A percentile compares a stretch with the other conserved stretches of the same genome.
phyloP scores from a whole-genome alignment of 805 yeast species.

The Ogataea kodamae region DNA sequence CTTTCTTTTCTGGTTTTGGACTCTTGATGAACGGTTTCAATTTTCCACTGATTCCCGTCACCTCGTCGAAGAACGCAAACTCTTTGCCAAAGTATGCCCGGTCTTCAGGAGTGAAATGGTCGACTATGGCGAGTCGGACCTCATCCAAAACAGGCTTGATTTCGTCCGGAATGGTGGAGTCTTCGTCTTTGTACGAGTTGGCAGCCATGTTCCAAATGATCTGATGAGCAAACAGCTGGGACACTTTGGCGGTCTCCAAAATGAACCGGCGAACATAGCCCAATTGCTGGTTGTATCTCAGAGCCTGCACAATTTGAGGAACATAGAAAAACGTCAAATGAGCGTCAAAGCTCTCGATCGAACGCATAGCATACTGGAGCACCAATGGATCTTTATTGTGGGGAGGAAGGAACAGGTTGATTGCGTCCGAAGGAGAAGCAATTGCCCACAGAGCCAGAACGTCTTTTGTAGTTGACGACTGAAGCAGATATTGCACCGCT shows the following conservation, averaged over 20 bases:
- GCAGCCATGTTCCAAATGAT: slow-evolving; percentile 98
- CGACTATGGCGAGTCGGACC: slow-evolving; percentile 62
- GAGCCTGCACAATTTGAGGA: slow-evolving; percentile 93
- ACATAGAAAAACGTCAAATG: slow-evolving; percentile 91
- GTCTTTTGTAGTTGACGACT: slow-evolving; percentile 17
- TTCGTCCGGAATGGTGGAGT: slow-evolving; percentile 71
- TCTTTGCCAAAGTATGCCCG: slow-evolving; percentile 71
- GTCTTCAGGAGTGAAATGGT: slow-evolving; percentile 58
- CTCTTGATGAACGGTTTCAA: slow-evolving; percentile 92
- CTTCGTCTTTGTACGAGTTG: slow-evolving; percentile 87
- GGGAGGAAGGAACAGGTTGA: slow-evolving; percentile 76
- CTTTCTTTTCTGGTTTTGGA: slow-evolving; percentile 93
- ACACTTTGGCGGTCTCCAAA: slow-evolving; percentile 85
- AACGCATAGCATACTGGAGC: slow-evolving; percentile 85
- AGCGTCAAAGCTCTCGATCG: slow-evolving; percentile 83
- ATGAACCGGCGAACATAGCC: slow-evolving; percentile 90
- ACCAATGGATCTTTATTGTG: slow-evolving; percentile 62
- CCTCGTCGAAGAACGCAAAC: slow-evolving; percentile 84
- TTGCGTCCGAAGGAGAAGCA: slow-evolving; percentile 78
- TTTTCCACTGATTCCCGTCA: slow-evolving; percentile 91
- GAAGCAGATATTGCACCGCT: slow-evolving; percentile 53
- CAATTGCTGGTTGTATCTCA: slow-evolving; percentile 65
- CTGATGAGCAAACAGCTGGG: slow-evolving; percentile 93
- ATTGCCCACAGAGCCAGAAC: slow-evolving; percentile 59
- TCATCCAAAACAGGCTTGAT: slow-evolving; percentile 80